Evolutionary conservation across 2,329 filamentous ascomycete species (phyloP), one percentile per base, ranked within the genome.

Genomic region (Botrytis fabae): DNA sequence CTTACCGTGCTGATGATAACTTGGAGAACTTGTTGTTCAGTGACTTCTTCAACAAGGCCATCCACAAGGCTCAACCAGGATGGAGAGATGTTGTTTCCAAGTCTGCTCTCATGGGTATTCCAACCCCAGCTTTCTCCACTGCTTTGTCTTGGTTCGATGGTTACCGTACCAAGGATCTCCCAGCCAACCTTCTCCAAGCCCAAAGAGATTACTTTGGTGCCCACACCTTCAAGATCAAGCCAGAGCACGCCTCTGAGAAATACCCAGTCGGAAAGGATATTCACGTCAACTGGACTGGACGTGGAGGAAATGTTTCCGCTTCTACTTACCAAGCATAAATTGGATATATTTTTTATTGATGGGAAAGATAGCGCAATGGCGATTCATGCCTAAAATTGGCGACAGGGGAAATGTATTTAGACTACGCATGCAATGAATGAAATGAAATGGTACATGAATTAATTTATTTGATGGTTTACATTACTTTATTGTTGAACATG

Each of bases 161-260:
- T 77, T 98, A 98, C 91, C 93, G 96, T 84, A 95, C 95, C 84
- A 94, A 95, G 89, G 91, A 98, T 83, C 91, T 99, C 79, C 96
- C 96, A 75, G 96, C 96, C 88, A 99, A 98, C 90, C 89, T 99
- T 77, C 91, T 99, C 81, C 96, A 99, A 88, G 96, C 95, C 73
- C 96, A 99, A 90, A 93, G 96, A 88, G 96, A 99, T 85, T 99
- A 98, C 93, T 99, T 99, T 83, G 96, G 96, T 84, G 93, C 93
- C 77, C 93, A 96, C 88, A 96, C 93, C 78, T 96, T 96, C 91
- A 87, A 87, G 80, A 89, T 96, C 86, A 95, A 96, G 91, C 92
- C 93, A 75, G 92, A 95, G 86, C 81, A 80, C 78, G 92, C 92
- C 79, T 92, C 81, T 83, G 90, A 87, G 73, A 94, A 94, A 86